Evolutionary conservation across 116 monocot species (phyloP), one percentile per base, ranked within the genome.

Genomic region (Cymodocea nodosa): DNA sequence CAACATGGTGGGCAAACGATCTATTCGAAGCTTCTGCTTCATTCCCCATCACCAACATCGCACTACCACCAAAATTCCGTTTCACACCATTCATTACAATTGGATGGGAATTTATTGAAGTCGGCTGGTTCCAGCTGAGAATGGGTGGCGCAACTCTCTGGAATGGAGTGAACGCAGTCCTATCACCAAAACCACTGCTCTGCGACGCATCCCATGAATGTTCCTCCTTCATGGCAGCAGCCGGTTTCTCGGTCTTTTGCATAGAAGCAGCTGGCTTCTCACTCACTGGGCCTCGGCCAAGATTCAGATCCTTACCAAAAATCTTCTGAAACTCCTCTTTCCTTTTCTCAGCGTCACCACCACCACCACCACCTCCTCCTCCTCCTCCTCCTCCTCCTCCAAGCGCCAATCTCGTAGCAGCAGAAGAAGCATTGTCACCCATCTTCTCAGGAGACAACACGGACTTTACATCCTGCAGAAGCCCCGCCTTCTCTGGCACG

Each of bases 271-370:
- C 30, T 1, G 30, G 30, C 30, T 30, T 59, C 51, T 35, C 71
- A 5, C 48, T 58, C 5, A 57, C 15, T 58, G 54, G 70, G 3
- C 30, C 6, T 7, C 69, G 68, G 18, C 68, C 76, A 2, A 76
- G 44, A 59, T 69, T 67, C 49, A 88, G 63, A 72, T 85, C 82
- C 77, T 80, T 78, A 5, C 89, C 82, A 25, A 83, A 85, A 20
- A 89, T 85, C 76, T 74, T 85, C 6, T 80, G 68, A 4, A 50
- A 63, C 23, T 61, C 62, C 65, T 56, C 56, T 10, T 34, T 51
- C 20, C 24, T 13, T 50, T 50, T 54, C 16, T 6, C 54, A 3
- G 15, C 54, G 5, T 10, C 49, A 11, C 20, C 13, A 15, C 5
- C 8, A 13, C 59, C n/a, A n/a, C n/a, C n/a, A n/a, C n/a, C n/a